Evolutionary conservation across 2,329 filamentous ascomycete genomes (phyloP).

Genomic region (Daldinia eschscholtzii): DNA sequence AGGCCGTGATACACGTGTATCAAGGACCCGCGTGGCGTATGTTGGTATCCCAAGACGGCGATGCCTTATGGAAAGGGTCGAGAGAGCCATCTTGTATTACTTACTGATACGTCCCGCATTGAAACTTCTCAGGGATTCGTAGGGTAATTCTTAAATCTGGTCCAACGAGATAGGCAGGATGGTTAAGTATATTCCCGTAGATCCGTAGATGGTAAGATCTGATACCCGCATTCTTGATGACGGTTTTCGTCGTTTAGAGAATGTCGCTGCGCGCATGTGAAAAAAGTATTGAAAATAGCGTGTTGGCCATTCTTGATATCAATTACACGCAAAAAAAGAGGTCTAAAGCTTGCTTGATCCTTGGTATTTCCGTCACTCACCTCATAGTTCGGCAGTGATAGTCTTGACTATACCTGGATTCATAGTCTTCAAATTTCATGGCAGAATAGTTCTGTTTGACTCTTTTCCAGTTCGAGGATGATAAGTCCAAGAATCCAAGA

Average conservation of each 20-base stretch:
- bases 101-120: slow-evolving; percentile 15
- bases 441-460: slow-evolving; percentile 5
- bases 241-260: neutral
- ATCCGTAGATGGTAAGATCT: slow-evolving; percentile 24
- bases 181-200: slow-evolving; percentile 7
- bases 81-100: slow-evolving; percentile 7
- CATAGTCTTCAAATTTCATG: slow-evolving; percentile 19
- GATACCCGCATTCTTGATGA: slow-evolving; percentile 15
- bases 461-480: slow-evolving; percentile 21
- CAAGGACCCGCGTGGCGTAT: slow-evolving; percentile 18
- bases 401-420: slow-evolving; percentile 21
- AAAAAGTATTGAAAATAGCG: slow-evolving; percentile 1
- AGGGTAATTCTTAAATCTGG: neutral
- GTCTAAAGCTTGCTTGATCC: slow-evolving; percentile 7
- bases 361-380: slow-evolving; percentile 18
- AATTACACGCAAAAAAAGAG: neutral
- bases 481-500: slow-evolving; percentile 17
- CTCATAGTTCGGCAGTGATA: slow-evolving; percentile 14
- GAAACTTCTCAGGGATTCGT: neutral
- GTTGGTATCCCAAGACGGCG: slow-evolving; percentile 13
- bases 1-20: slow-evolving; percentile 20
- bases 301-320: slow-evolving; percentile 11
- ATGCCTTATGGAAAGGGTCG: slow-evolving; percentile 1
- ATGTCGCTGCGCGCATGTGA: neutral
- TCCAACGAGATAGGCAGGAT: neutral